phyloP scores from a whole-genome alignment of 495 filamentous ascomycete genomes.

The Penicillium coprophilum region DNA sequence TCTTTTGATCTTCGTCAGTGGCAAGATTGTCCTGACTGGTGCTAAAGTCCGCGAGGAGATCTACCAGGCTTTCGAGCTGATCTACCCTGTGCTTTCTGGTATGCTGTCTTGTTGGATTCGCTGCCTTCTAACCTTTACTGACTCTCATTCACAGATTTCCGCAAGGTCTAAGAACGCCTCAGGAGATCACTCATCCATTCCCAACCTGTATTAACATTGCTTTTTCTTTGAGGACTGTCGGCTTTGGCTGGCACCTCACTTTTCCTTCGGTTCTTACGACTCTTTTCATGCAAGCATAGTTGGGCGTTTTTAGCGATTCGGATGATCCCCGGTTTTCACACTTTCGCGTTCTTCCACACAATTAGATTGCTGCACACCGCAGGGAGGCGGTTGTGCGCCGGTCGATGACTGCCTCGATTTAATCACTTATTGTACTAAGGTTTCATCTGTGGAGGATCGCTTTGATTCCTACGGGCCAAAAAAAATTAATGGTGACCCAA shows the following conservation, averaged over 20 bases:
- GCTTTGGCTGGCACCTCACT: conserved; percentile 16
- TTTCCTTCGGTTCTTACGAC: conserved; percentile 32
- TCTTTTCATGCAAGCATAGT: conserved; percentile 48
- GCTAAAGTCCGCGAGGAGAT: conserved; percentile 99
- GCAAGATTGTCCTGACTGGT: conserved; percentile 97
- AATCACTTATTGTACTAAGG: conserved; percentile 30
- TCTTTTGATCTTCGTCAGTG: conserved; percentile 96
- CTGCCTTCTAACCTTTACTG: background rate
- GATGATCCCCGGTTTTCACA: conserved; percentile 32
- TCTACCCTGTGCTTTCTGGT: conserved; percentile 97
- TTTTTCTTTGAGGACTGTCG: conserved; percentile 37
- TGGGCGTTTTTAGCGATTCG: conserved; percentile 52
- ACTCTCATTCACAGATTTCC: conserved; percentile 58
- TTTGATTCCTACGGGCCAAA: conserved; percentile 25
- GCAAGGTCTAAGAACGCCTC: conserved; percentile 52
- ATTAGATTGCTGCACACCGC: conserved; percentile 55
- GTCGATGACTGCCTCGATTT: conserved; percentile 55
- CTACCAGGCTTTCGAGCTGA: conserved; percentile 97
- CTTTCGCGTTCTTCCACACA: conserved; percentile 32
- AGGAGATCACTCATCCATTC: conserved; percentile 37
- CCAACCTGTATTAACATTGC: conserved; percentile 59
- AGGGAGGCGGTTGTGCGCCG: conserved; percentile 61
- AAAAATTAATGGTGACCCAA: conserved; percentile 24
- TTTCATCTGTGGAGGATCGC: conserved; percentile 16
- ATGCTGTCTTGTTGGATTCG: conserved; percentile 22